These are phyloP conservation scores for Zalaria sp. DNA, from an alignment of 2,329 filamentous ascomycete species.

Conservation along the genomic window DNA sequence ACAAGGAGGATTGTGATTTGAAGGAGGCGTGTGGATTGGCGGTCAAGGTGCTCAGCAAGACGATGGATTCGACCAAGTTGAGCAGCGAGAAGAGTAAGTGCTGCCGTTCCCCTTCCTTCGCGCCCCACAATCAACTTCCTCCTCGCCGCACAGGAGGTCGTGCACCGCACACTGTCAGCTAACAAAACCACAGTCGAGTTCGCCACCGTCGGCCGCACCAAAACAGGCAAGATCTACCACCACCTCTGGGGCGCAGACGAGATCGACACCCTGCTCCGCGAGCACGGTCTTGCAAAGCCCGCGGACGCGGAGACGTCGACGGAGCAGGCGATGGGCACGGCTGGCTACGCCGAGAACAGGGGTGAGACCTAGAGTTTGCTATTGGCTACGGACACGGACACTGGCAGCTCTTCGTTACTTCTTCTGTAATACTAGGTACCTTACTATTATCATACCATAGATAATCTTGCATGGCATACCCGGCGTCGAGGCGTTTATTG, in stretches of 20 bases:
- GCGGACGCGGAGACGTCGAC: constrained; percentile 3
- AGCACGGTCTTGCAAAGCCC: constrained; percentile 56
- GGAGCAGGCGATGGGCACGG: constrained; percentile 7
- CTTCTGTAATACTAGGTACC: neutral
- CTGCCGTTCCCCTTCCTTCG: neutral
- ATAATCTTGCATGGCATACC: neutral
- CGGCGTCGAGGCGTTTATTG: neutral
- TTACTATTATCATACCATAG: neutral
- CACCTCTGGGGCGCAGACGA: constrained; percentile 94
- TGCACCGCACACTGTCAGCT: constrained; percentile 1
- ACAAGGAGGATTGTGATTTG: constrained; percentile 94
- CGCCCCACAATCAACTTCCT: neutral
- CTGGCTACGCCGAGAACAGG: constrained; percentile 10
- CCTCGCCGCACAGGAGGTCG: constrained; percentile 5
- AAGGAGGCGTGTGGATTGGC: constrained; percentile 95
- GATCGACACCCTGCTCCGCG: constrained; percentile 84
- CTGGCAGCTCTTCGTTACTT: neutral
- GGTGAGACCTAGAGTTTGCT: constrained; percentile 6
- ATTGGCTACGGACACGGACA: neutral
- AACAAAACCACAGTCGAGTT: constrained; percentile 61
- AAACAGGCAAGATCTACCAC: constrained; percentile 94
- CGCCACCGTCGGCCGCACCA: constrained; percentile 90
- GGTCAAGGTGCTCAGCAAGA: constrained; percentile 98
- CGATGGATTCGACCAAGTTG: constrained; percentile 97
- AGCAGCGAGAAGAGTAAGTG: constrained; percentile 97